Conservation (phyloP, 192 early-diverging fungal species). For the Allomyces macrogynus region DNA sequence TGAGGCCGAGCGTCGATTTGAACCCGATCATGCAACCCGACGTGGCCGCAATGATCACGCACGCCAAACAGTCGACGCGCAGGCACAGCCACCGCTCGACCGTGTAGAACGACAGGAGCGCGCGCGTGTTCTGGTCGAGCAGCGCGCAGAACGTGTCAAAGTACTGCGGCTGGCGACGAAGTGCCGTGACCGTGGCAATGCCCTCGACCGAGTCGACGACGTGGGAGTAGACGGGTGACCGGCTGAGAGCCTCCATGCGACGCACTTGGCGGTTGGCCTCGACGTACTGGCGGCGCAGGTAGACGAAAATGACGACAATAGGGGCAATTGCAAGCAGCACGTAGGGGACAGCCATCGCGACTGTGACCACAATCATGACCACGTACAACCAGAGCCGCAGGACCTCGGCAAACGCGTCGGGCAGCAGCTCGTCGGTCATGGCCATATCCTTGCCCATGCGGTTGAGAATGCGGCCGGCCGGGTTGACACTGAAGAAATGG, state of each 20-base stretch:
- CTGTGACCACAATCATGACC: conserved; percentile 42
- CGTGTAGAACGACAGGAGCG: conserved; percentile 71
- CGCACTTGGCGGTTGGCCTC: conserved; percentile 68
- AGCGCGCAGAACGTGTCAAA: conserved; percentile 31
- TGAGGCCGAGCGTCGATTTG: conserved; percentile 38
- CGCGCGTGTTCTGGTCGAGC: conserved; percentile 65
- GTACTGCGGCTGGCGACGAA: conserved; percentile 47
- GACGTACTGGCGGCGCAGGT: conserved; percentile 46
- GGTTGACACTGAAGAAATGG: conserved; percentile 33
- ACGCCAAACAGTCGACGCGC: conserved; percentile 52
- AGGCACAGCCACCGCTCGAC: conserved; percentile 74
- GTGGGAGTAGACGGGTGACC: conserved; percentile 56
- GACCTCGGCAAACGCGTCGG: conserved; percentile 26
- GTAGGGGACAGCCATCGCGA: conserved; percentile 33
- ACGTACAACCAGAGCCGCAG: conserved; percentile 45
- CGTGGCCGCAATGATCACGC: conserved; percentile 51
- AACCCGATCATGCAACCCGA: conserved; percentile 46
- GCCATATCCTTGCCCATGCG: conserved; percentile 78
- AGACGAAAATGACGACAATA: conserved; percentile 22
- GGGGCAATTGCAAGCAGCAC: conserved; percentile 34
- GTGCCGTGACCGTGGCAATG: conserved; percentile 66
- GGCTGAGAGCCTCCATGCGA: conserved; percentile 58
- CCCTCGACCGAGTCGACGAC: conserved; percentile 63
- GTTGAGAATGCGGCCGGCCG: conserved; percentile 48
- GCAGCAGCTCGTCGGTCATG: conserved; percentile 45